Percentiles rank a stretch among this genome's conserved stretches.
phyloP scores from a whole-genome alignment of 257 asterid species.

The Solanum okadae region DNA sequence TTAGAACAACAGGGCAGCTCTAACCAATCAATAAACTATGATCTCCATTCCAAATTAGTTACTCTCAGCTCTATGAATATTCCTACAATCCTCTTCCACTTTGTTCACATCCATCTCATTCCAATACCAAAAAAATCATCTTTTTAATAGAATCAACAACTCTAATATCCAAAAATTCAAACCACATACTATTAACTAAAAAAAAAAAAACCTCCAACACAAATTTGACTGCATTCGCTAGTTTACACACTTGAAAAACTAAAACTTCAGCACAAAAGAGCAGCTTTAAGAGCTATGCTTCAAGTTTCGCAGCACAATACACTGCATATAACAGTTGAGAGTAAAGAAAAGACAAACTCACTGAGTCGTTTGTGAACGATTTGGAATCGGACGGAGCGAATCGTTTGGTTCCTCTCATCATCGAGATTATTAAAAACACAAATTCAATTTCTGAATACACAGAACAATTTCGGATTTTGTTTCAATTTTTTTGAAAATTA shows the following conservation, averaged over 20 bases:
- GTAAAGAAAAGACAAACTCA: constrained; percentile 12
- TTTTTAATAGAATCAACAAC: background rate
- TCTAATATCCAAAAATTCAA: background rate
- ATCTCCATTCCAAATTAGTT: background rate
- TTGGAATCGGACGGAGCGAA: constrained; percentile 47
- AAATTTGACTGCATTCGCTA: background rate
- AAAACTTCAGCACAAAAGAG: background rate
- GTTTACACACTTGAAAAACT: background rate
- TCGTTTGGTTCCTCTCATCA: constrained; percentile 86
- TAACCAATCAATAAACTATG: background rate
- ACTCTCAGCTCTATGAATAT: background rate
- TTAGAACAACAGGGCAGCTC: background rate
- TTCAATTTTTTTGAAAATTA: constrained; percentile 10
- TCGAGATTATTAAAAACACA: background rate
- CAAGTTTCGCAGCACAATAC: background rate
- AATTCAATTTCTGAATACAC: background rate
- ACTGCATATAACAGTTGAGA: background rate
- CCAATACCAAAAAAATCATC: background rate
- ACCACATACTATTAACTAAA: background rate
- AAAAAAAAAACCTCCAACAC: background rate
- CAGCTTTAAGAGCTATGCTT: background rate
- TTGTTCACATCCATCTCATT: background rate
- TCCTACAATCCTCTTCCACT: background rate
- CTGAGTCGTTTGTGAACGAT: constrained; percentile 50
- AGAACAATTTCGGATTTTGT: background rate